phyloP scores from a whole-genome alignment of 345 rosid species.

The Eucalyptus virginea region DNA sequence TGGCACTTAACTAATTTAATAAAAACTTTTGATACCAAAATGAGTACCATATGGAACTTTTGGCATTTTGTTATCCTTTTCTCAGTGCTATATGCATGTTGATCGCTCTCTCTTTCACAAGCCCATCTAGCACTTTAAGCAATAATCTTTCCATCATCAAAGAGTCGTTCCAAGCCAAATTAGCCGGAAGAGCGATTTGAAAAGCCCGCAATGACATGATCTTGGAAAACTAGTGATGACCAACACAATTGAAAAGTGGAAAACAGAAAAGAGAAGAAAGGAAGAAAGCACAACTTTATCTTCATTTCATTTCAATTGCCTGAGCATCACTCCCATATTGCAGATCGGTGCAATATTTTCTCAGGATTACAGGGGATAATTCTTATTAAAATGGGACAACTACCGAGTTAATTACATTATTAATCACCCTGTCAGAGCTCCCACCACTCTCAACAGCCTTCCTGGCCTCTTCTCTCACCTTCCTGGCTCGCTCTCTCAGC shows the following conservation, averaged over 20 bases:
- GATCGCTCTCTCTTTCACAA: neutral
- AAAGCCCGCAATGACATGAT: neutral
- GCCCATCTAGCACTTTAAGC: neutral
- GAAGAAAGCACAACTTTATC: neutral
- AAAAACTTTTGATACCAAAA: too few species aligned
- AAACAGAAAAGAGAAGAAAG: neutral
- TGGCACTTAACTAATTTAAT: too few species aligned
- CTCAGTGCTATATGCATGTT: neutral
- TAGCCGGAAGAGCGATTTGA: neutral
- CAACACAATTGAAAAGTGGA: neutral
- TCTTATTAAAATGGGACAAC: neutral
- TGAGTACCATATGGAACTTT: too few species aligned
- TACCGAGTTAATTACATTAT: neutral
- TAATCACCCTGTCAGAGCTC: neutral
- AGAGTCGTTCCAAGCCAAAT: neutral
- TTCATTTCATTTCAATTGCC: neutral
- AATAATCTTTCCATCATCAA: neutral
- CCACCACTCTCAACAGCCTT: constrained; percentile 15
- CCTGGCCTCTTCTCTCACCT: constrained; percentile 12
- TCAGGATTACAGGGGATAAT: neutral
- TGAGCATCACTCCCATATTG: neutral
- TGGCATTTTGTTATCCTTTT: too few species aligned
- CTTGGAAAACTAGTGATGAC: neutral
- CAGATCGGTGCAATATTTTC: neutral
- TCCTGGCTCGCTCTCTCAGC: constrained; percentile 1